These are phyloP conservation scores for Sporothrix curviconia DNA, from an alignment of 2,329 filamentous ascomycete species.

Conservation along the genomic window DNA sequence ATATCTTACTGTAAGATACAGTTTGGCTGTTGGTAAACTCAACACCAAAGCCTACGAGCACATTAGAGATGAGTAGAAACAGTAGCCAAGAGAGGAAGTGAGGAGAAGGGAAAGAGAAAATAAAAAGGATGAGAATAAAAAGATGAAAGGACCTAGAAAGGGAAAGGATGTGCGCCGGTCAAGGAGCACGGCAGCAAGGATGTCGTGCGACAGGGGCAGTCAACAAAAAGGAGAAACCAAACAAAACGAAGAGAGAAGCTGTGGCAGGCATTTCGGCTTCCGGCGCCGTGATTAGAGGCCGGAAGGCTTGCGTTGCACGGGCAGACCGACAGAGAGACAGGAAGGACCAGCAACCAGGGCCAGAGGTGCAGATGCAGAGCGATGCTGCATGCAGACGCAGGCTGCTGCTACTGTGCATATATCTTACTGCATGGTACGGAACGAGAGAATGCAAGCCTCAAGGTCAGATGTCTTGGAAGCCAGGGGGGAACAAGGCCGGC, in stretches of 20 bases:
- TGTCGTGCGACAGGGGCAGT: constrained; percentile 3
- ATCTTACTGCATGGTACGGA: no score
- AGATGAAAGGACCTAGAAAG: neutral
- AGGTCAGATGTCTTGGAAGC: neutral
- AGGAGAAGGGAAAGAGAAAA: neutral
- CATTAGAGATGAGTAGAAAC: neutral
- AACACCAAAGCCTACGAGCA: no score
- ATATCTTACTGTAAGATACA: no score
- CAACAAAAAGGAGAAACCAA: neutral
- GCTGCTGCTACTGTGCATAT: no score
- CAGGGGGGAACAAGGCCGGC: neutral
- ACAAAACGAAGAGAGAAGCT: neutral
- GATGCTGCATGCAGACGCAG: no score
- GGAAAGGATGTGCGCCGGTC: constrained; percentile 7
- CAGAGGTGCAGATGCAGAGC: no score
- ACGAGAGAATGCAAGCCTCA: neutral
- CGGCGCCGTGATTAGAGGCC: neutral
- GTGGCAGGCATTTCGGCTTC: neutral
- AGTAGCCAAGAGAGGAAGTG: neutral
- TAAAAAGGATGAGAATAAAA: neutral
- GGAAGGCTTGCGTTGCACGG: neutral
- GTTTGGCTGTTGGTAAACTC: no score
- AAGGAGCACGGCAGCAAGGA: constrained; percentile 1
- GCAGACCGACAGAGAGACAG: neutral
- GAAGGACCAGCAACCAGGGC: neutral